Base-by-base conservation (phyloP, 83 land plant species). In the Picea mariana region DNA sequence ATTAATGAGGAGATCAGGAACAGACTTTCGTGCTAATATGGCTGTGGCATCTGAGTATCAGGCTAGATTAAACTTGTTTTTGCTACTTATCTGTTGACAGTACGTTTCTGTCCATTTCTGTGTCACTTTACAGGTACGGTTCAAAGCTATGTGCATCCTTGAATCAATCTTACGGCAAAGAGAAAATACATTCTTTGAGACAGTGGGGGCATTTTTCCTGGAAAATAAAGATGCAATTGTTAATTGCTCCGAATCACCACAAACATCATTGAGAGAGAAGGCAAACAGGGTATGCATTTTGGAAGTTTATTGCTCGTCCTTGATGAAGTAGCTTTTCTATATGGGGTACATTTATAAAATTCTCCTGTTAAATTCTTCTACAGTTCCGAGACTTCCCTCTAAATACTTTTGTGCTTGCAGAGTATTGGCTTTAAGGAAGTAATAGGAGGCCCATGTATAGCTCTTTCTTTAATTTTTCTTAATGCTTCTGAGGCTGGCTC, bases 141-240 rank as follows among this genome's bases (percentile, higher is more conserved):
- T 93, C 89, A 93, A 93, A 87, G 93, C 93, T 60, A 24, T 89
- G 31, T 93, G 93, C 80, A 87, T 93, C 20, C 89, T 93, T 83
- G 95, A 93, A 81, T 79, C 93, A 82, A 83, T 93, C 44, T 78
- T 93, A 79, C 83, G 95, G 82, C 88, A 84, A 82, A 91, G 85
- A 68, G 93, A 91, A 77, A 88, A 91, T 59, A 86, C 79, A 18
- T 83, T 62, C 67, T 89, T 87, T 84, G 80, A 75, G 40, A 52
- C 76, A 60, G 81, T 93, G 20, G 82, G 81, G 63, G 81, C 89
- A 49, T 93, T 85, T 83, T 91, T 91, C 47, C 81, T 79, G 64
- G 91, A 91, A 72, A 93, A 93, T 69, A 80, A 58, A 24, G 87
- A 89, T 67, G 79, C 68, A 66, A 79, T 93, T 21, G 60, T 91